Base-by-base conservation (phyloP, 2,329 filamentous ascomycete species). In the Claviceps humidiphila region DNA sequence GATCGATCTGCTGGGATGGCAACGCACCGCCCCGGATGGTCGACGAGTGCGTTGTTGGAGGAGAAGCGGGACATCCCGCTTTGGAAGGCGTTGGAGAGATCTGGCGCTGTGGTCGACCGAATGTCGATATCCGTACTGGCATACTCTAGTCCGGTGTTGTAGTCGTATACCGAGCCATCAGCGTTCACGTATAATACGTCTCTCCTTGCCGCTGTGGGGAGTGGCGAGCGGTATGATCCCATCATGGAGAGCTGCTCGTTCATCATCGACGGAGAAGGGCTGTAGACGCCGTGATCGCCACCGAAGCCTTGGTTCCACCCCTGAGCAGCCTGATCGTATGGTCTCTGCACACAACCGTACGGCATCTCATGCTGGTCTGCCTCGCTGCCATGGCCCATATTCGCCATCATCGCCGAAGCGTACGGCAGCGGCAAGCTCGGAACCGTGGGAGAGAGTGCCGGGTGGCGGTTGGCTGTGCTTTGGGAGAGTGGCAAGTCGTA, bases 401-500 rank as follows among this genome's bases (percentile, higher is more conserved):
- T 37, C 34, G 34, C 22, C 30, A 53, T 49, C 2, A 38, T 46
- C 3, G 5, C 43, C 4, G 41, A 45, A n/a, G 40, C 14, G 49
- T 53, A 55, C 14, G 45, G 47, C 5, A 46, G 30, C 3, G 49
- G 20, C 7, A 51, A 40, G 5, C 26, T 44, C 1, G 53, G 8
- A 2, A 52, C 7, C 5, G 43, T 42, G 3, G 59, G 38, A 0
- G 57, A 52, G 14, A 55, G 14, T 11, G 59, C 56, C 7, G 57
- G 52, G 8, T 57, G 59, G 41, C 63, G 59, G 1, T 61, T 57
- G 20, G 66, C 63, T 16, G 60, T 62, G 34, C 63, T 63, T 30
- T 66, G 62, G 26, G 66, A 65, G 3, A 61, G 58, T 7, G 65
- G 61, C 3, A 66, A 34, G 49, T 57, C 62, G 58, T 68, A 68